A percentile compares a stretch with the other conserved stretches of the same genome.
These are phyloP conservation scores for Pseudognaphalium luteoalbum DNA, from an alignment of 129 eudicot genomes.

Conservation along the genomic window DNA sequence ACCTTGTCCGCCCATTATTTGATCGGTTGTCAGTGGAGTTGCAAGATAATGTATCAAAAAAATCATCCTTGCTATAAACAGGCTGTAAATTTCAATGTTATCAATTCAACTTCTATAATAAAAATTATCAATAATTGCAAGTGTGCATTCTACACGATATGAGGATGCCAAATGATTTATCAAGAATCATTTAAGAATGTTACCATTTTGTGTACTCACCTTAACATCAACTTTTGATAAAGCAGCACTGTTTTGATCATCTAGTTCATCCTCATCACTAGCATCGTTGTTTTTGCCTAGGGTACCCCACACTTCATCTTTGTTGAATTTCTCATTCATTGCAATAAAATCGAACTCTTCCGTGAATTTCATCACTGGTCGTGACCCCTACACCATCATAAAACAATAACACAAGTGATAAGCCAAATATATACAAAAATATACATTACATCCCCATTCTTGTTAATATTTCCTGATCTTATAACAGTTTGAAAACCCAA, in stretches of 20 bases:
- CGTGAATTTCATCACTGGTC: conserved; percentile 67
- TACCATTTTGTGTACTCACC: conserved; percentile 34
- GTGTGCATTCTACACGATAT: not conserved
- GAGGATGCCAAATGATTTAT: not conserved
- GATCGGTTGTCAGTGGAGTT: conserved; percentile 52
- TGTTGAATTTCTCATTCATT: conserved; percentile 93
- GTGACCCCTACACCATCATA: conserved; percentile 46
- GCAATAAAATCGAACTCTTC: conserved; percentile 95
- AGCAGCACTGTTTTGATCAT: conserved; percentile 58
- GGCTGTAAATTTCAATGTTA: conserved; percentile 50
- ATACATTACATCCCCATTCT: not conserved
- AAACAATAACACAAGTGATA: not conserved
- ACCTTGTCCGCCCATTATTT: conserved; percentile 65
- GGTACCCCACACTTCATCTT: conserved; percentile 95
- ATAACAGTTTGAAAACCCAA: not conserved
- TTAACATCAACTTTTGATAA: conserved; percentile 52
- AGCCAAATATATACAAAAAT: not conserved
- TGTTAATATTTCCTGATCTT: not conserved
- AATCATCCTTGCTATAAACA: conserved; percentile 85
- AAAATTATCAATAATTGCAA: not conserved
- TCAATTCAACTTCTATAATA: not conserved
- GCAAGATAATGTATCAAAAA: conserved; percentile 79
- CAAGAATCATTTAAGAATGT: no score
- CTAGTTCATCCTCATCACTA: conserved; percentile 58
- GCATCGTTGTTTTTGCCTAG: conserved; percentile 68